Evolutionary conservation across 176 grass and related monocot species (phyloP), one percentile per base, ranked within the genome.

Genomic region (Chloris gayana): DNA sequence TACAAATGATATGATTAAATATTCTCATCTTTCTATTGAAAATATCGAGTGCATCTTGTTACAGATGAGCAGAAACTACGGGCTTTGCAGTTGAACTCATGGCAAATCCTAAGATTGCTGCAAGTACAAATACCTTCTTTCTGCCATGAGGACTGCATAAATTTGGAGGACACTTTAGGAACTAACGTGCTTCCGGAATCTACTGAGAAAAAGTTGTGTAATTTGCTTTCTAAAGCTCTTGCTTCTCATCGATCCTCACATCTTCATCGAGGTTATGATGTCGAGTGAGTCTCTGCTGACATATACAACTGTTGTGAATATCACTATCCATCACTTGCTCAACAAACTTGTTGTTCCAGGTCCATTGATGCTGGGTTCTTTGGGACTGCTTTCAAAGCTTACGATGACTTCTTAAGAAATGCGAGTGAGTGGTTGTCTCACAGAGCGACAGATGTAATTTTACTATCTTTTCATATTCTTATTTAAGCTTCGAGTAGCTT

Each of bases 371-470:
- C 22, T 80, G 85, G 64, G 31, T 69, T 87, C 78, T 70, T 87
- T 31, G 56, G 61, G 25, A 85, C 74, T 81, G 84, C 86, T 89
- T 66, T 64, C 21, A 62, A 89, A 17, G 75, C 86, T 64, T 98
- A 98, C 58, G 33, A 78, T 62, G 72, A 47, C 42, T 98, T 98
- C 81, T 85, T 98, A 85, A 87, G 88, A 91, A 85, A 87, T 87
- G 83, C 90, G 70, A 98, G 92, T 87, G 95, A 94, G 81, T 98
- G 95, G 95, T 87, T 94, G 67, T 98, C 92, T 81, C 92, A 85
- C 86, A 94, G 83, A 93, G 88, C 92, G 13, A 98, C 88, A 47
- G 88, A 94, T 94, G 95, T 98, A 98, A 97, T 82, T 85, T 88
- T 64, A 67, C 74, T 65, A 83, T 66, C 73, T 82, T 85, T 44